Evolutionary conservation across 1,284 basidiomycete genomes (phyloP), one percentile per base, ranked within the genome.

Genomic region (Microbotryum silenes-acaulis): DNA sequence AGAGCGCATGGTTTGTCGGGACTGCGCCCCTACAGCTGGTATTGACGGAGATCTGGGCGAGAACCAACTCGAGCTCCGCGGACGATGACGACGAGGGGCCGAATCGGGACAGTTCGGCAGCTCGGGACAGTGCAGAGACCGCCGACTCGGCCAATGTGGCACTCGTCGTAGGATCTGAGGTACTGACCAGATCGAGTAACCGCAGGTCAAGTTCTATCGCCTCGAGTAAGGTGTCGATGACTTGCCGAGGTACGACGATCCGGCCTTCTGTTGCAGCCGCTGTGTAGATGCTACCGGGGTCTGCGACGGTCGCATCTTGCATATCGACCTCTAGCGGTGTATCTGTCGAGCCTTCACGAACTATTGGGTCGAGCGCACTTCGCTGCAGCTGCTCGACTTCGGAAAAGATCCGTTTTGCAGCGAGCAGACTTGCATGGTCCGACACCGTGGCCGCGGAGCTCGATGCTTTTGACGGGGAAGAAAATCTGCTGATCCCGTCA

Each of bases 171-270:
- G 21, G 6, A 6, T 6, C 8, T 5, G 54, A 57, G 2, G 31
- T 47, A 23, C 50, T 54, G 57, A 46, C 45, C 49, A 29, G 6
- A 68, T 60, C 3, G 56, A 42, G 29, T 18, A 42, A 18, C 3
- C 16, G 37, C 16, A 66, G 44, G 56, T 64, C 60, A 54, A 62
- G 47, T 8, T 52, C 42, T 56, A 66, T 52, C 1, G 56, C 42
- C n/a, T 58, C 64, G 44, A 68, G 60, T 25, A 68, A 51, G 4
- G 67, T 68, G 51, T 66, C 67, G 58, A 68, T 31, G 9, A 68
- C 37, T 44, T 62, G 64, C 6, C 53, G 59, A 1, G 67, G 67
- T 14, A 62, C 64, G 10, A 68, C 64, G 33, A 64, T 60, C 8
- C 48, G 51, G 42, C 53, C 58, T 48, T 58, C 56, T 21, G 56